Base-by-base conservation (phyloP, 176 grass and related monocot species). In the Bonia amplexicaulis region DNA sequence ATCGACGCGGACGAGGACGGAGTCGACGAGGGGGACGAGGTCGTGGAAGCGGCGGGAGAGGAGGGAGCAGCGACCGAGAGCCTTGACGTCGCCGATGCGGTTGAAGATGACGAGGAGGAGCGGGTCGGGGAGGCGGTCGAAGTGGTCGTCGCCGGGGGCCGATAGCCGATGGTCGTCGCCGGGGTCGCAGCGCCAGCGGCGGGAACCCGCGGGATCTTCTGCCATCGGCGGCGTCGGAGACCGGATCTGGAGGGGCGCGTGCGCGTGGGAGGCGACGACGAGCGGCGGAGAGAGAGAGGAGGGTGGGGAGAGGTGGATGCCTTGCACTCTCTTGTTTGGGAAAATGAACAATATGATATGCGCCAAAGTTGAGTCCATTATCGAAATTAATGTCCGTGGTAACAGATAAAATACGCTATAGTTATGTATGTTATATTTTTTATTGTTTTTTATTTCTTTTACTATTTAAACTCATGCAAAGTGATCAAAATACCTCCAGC, bases 51-150 rank as follows among this genome's bases (percentile, higher is more conserved):
- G 93, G 78, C 87, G 93, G 29, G 93, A 98, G 69, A 98, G 86
- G 57, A 95, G 72, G 60, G 89, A 91, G 89, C 89, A 95, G 63
- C 96, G 96, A 80, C 91, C 93, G 48, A 98, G 87, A 19, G 91
- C 88, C 93, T 98, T 98, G 27, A 98, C 93, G 82, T 98, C 96
- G 73, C 85, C 87, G 83, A 98, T 82, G 82, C 85, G 85, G 80
- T 98, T 95, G 76, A 98, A 90, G 89, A 98, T 85, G 74, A 90
- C 84, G 62, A 98, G 89, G 31, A 98, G 77, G 6, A 98, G 57
- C 72, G 93, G 85, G 83, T 98, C 96, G 15, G 96, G 93, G 39
- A 98, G 78, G 85, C 77, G 91, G 72, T 98, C 93, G 80, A 98
- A 93, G 80, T 87, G 89, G 72, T 98, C 95, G 12, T 87, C 72